Evolutionary conservation across 2,329 filamentous ascomycete genomes (phyloP).

Genomic region (Alternaria brassicicola): DNA sequence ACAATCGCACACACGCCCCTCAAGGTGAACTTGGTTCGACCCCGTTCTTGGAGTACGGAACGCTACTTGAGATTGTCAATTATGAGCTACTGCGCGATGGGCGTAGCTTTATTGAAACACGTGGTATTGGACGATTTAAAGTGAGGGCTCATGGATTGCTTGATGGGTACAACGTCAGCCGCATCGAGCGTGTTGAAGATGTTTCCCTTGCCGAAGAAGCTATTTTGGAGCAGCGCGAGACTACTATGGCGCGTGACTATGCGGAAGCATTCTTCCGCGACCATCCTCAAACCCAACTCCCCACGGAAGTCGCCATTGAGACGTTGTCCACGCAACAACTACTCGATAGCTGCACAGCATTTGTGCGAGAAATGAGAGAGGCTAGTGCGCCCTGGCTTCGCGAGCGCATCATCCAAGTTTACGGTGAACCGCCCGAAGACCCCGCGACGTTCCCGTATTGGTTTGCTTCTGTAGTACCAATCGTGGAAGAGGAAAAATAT

Average conservation of each 20-base stretch:
- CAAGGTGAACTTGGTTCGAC: constrained; percentile 61
- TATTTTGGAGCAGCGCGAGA: constrained; percentile 72
- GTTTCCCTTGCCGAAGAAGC: constrained; percentile 83
- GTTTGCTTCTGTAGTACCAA: constrained; percentile 82
- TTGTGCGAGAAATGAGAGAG: constrained; percentile 71
- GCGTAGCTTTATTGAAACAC: constrained; percentile 78
- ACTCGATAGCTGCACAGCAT: constrained; percentile 68
- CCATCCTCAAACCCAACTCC: constrained; percentile 35
- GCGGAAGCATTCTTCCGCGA: constrained; percentile 46
- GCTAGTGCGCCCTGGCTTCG: constrained; percentile 77
- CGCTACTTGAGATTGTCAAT: constrained; percentile 75
- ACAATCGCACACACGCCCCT: constrained; percentile 60
- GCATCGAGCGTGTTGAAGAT: constrained; percentile 78
- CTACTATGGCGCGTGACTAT: constrained; percentile 48
- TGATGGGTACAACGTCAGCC: constrained; percentile 81
- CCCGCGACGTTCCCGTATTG: constrained; percentile 84
- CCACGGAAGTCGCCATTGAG: constrained; percentile 51
- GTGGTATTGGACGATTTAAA: constrained; percentile 77
- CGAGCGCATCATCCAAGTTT: constrained; percentile 72
- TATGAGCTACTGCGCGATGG: constrained; percentile 78
- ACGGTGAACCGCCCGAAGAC: constrained; percentile 78
- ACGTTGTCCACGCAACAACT: constrained; percentile 73
- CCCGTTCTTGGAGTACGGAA: constrained; percentile 76
- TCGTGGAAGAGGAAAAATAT: constrained; percentile 81
- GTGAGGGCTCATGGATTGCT: constrained; percentile 67